These are phyloP conservation scores for Eucalyptus cloeziana DNA, from an alignment of 345 rosid species.

Conservation along the genomic window DNA sequence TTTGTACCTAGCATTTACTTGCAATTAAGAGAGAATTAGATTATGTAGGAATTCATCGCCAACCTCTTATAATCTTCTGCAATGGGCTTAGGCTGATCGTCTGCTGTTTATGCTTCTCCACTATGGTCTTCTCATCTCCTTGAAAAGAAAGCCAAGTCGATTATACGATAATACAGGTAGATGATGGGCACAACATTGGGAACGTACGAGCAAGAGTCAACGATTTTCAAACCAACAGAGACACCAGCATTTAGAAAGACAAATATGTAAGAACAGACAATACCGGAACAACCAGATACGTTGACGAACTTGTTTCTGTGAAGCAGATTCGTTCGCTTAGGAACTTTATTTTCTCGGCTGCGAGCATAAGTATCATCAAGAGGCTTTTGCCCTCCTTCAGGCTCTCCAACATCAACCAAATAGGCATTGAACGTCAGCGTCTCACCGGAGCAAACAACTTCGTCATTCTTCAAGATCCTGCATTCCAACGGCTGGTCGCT, in stretches of 20 bases:
- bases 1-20: not conserved
- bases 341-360: not conserved
- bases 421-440: conserved; percentile 47
- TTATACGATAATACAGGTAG: not conserved
- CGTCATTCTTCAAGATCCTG: conserved; percentile 48
- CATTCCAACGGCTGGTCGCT: conserved; percentile 59
- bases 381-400: conserved; percentile 14
- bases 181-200: not conserved
- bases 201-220: not conserved
- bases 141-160: not conserved
- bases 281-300: conserved; percentile 32
- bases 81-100: conserved; percentile 34
- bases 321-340: not conserved
- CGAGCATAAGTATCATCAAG: not conserved
- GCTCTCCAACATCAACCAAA: conserved; percentile 64
- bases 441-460: conserved; percentile 41
- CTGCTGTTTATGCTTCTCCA: conserved; percentile 7
- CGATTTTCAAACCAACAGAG: not conserved
- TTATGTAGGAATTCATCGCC: not conserved
- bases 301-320: conserved; percentile 23
- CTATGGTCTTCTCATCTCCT: conserved; percentile 9
- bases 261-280: not conserved
- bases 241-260: not conserved
- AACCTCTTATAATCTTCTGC: conserved; percentile 56
- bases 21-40: not conserved